These are phyloP conservation scores for Suillus cothurnatus DNA, from an alignment of 768 basidiomycete genomes.

Conservation along the genomic window DNA sequence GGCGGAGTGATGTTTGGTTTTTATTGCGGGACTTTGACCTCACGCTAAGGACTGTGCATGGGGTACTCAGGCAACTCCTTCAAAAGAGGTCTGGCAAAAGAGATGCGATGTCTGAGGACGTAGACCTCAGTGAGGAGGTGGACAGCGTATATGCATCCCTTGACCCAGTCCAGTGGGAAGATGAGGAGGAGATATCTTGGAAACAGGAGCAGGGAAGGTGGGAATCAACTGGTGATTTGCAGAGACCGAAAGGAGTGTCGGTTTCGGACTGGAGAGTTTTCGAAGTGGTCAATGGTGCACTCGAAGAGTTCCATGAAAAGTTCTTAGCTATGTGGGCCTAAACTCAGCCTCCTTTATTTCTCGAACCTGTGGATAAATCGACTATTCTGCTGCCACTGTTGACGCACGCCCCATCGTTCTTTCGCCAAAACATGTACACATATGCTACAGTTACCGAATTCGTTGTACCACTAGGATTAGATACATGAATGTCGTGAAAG, in stretches of 20 bases:
- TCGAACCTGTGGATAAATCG: background rate
- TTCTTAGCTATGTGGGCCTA: slow-evolving; percentile 67
- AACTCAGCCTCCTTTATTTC: background rate
- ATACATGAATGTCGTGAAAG: too few species aligned
- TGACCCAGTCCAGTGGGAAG: slow-evolving; percentile 30
- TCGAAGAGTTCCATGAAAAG: slow-evolving; percentile 56
- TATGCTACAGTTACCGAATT: background rate
- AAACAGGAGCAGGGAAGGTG: slow-evolving; percentile 5
- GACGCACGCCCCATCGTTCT: background rate
- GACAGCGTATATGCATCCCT: slow-evolving; percentile 37
- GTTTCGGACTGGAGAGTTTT: slow-evolving; percentile 60
- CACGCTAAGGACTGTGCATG: slow-evolving; percentile 50
- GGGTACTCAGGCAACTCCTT: slow-evolving; percentile 51
- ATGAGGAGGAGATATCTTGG: slow-evolving; percentile 13
- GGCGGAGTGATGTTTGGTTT: slow-evolving; percentile 69
- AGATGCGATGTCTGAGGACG: slow-evolving; percentile 20
- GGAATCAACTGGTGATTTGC: background rate
- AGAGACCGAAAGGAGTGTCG: slow-evolving; percentile 40
- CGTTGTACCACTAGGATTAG: too few species aligned
- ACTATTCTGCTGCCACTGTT: background rate
- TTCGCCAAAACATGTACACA: background rate
- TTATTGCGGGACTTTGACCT: slow-evolving; percentile 59
- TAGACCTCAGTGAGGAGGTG: slow-evolving; percentile 24
- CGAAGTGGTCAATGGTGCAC: slow-evolving; percentile 45
- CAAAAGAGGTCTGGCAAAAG: slow-evolving; percentile 24